Base-by-base conservation (phyloP, 2,329 filamentous ascomycete species). In the Parastagonospora nodorum region DNA sequence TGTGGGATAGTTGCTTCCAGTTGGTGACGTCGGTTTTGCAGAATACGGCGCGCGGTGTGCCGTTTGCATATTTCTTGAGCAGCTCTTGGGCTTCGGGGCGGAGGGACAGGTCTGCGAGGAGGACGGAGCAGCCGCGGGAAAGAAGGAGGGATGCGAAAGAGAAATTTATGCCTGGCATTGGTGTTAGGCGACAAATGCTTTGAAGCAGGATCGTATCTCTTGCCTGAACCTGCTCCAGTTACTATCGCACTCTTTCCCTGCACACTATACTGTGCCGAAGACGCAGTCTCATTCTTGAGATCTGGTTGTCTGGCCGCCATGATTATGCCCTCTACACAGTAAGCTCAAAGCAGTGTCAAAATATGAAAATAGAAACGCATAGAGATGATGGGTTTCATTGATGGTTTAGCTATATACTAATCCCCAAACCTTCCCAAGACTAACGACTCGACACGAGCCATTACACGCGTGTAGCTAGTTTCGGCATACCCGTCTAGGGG, bases 81-180 rank as follows among this genome's bases (percentile, higher is more conserved):
- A 80, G 61, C n/a, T 68, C 55, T 48, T 77, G 65, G 2, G 78
- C 79, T 66, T 81, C 78, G 0, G 77, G 77, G 1, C 78, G 74
- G 0, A 81, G 71, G 14, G 71, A 55, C 3, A 82, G 66, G 53
- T 81, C 79, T 14, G 77, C 78, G 41, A 81, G 67, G 35, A 82
- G 64, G 38, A 81, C 78, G 49, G 75, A 79, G 69, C 78, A 81
- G 51, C 74, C 73, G 9, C 64, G 61, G 0, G 69, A 66, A 15
- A 81, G 74, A 11, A 81, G 74, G 1, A 79, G 64, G 14, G 68
- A 61, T 10, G 78, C 74, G 57, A 81, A 81, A 56, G 60, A 72
- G 55, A 74, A 71, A 58, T 77, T 78, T 57, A 81, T 81, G 12
- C 78, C 78, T 80, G 52, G 8, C 24, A 8, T 15, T 14, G 14